These are phyloP conservation scores for Sutorius eximius DNA, from an alignment of 1,284 basidiomycete species.

Conservation along the genomic window DNA sequence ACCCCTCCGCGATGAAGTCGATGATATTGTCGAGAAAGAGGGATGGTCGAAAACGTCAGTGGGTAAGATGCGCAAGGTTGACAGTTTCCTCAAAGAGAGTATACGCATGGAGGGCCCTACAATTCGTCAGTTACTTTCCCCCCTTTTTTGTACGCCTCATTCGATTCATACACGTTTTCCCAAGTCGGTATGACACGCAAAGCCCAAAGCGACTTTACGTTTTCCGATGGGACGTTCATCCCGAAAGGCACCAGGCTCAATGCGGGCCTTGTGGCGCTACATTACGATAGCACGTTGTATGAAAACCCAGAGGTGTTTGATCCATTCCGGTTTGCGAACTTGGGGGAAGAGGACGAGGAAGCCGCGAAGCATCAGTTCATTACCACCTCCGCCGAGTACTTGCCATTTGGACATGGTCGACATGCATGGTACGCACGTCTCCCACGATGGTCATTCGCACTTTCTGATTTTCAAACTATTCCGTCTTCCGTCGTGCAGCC, in stretches of 20 bases:
- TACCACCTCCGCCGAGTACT: conserved; percentile 1
- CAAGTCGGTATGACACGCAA: conserved; percentile 37
- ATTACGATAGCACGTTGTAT: conserved; percentile 30
- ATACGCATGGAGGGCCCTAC: conserved; percentile 34
- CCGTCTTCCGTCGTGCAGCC: conserved; percentile 9
- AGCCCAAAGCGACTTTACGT: conserved; percentile 36
- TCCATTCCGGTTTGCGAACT: conserved; percentile 32
- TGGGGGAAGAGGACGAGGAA: conserved; percentile 10
- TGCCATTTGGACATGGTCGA: conserved; percentile 12
- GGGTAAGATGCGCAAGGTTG: conserved; percentile 42
- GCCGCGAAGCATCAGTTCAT: conserved; percentile 17
- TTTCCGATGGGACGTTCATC: conserved; percentile 42
- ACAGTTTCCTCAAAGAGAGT: conserved; percentile 48
- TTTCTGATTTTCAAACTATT: background rate
- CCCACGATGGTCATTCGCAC: background rate
- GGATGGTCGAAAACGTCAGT: conserved; percentile 45
- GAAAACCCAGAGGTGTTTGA: conserved; percentile 29
- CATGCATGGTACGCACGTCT: conserved; percentile 8
- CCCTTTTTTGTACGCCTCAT: too few species aligned
- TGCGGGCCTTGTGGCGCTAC: conserved; percentile 23
- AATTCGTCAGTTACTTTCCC: conserved; percentile 24
- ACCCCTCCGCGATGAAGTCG: conserved; percentile 44
- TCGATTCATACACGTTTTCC: background rate
- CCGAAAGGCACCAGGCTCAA: conserved; percentile 36
- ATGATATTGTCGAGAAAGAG: conserved; percentile 35